These are phyloP conservation scores for Leccinum incarnatum DNA, from an alignment of 768 basidiomycete genomes.

Conservation along the genomic window DNA sequence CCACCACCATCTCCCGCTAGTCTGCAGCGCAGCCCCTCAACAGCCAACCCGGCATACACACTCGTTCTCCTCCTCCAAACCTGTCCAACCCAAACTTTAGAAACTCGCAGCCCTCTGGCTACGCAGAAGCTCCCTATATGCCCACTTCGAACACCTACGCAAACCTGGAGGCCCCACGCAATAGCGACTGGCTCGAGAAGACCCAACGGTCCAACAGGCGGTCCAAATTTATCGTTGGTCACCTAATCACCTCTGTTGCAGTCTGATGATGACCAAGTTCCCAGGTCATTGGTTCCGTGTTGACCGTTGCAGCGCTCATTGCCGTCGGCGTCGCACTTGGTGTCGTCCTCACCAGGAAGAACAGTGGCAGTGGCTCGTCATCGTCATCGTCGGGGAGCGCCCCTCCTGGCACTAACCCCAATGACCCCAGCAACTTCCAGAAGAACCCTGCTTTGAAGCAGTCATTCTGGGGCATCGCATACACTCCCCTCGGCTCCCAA, in stretches of 20 bases:
- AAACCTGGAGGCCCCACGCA: conserved; percentile 31
- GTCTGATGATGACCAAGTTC: background rate
- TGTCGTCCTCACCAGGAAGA: conserved; percentile 58
- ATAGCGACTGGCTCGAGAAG: conserved; percentile 42
- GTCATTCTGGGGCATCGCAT: conserved; percentile 84
- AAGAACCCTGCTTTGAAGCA: conserved; percentile 68
- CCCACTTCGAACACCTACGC: conserved; percentile 28
- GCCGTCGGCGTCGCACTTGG: conserved; percentile 63
- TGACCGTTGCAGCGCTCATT: conserved; percentile 50
- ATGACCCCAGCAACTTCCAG: conserved; percentile 75
- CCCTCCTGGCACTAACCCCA: conserved; percentile 39
- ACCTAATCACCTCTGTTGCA: background rate
- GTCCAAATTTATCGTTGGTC: conserved; percentile 59
- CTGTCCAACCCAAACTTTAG: conserved; percentile 23
- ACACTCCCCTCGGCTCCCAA: conserved; percentile 76
- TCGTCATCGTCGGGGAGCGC: conserved; percentile 15
- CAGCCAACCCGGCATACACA: conserved; percentile 35
- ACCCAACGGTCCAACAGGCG: conserved; percentile 33
- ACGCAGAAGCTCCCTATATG: conserved; percentile 27
- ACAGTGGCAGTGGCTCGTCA: conserved; percentile 33
- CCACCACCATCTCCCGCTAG: background rate
- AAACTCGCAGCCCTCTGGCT: conserved; percentile 22
- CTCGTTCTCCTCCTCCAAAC: conserved; percentile 33
- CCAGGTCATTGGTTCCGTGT: conserved; percentile 52
- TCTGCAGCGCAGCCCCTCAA: conserved; percentile 34